Evolutionary conservation across 2,329 filamentous ascomycete species (phyloP).

Genomic region (Verruconis gallopava): DNA sequence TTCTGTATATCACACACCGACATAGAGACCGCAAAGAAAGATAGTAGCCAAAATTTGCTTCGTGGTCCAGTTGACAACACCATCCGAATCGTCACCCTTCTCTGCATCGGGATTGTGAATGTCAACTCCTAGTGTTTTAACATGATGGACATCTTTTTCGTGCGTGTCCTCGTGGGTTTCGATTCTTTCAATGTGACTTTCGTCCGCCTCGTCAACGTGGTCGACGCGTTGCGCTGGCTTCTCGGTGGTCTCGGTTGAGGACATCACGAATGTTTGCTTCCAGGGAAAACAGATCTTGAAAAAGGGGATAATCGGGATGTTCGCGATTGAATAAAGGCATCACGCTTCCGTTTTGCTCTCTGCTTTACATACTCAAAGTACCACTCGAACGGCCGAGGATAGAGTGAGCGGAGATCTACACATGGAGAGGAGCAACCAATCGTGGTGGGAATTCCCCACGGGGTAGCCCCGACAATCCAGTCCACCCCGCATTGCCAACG

Average conservation of each 20-base stretch:
- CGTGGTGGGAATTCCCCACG: not conserved
- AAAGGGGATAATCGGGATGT: not conserved
- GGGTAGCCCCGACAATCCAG: not conserved
- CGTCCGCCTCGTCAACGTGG: not conserved
- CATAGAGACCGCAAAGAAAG: slow-evolving; percentile 26
- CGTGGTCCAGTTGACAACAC: slow-evolving; percentile 23
- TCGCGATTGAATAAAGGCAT: not conserved
- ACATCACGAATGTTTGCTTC: not conserved
- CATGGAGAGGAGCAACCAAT: not conserved
- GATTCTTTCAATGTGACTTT: not conserved
- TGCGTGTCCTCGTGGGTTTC: not conserved
- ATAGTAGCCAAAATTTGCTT: slow-evolving; percentile 23
- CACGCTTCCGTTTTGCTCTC: not conserved
- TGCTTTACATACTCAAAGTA: not conserved
- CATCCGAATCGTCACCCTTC: slow-evolving; percentile 28
- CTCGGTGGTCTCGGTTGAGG: not conserved
- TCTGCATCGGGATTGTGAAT: slow-evolving; percentile 20
- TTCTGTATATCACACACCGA: slow-evolving; percentile 15
- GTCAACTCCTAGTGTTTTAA: not conserved
- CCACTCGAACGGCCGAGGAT: not conserved
- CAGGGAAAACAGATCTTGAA: not conserved
- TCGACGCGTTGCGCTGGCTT: not conserved
- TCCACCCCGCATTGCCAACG: not conserved
- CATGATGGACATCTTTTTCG: not conserved
- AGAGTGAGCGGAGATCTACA: not conserved